Conservation (phyloP, 1,139 yeast genomes). For the Saccharomyces hybrid region DNA sequence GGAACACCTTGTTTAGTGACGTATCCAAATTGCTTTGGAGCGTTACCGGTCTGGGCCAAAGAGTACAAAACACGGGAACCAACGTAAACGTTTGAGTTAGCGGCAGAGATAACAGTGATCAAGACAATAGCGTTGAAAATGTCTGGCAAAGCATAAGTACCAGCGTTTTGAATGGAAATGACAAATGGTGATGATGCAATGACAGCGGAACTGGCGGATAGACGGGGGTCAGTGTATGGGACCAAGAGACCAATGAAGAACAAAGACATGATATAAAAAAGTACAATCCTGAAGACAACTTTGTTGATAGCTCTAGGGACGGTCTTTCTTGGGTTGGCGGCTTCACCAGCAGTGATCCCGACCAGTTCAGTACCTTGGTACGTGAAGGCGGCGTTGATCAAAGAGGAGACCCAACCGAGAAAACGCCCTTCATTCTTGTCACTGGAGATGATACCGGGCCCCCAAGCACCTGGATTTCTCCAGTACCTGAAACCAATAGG, state of each 20-base stretch:
- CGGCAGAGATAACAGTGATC: slow-evolving; percentile 66
- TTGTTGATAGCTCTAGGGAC: slow-evolving; percentile 74
- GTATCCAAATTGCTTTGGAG: slow-evolving; percentile 50
- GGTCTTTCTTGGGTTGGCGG: slow-evolving; percentile 65
- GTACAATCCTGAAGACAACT: slow-evolving; percentile 67
- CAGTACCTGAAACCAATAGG: slow-evolving; percentile 73
- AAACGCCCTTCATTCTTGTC: slow-evolving; percentile 46
- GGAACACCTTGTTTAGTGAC: slow-evolving; percentile 65
- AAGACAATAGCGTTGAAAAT: slow-evolving; percentile 72
- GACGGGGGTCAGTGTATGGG: slow-evolving; percentile 52
- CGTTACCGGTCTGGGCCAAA: slow-evolving; percentile 56
- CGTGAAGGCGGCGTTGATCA: slow-evolving; percentile 69
- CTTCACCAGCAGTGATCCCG: slow-evolving; percentile 72
- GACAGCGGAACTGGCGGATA: slow-evolving; percentile 27
- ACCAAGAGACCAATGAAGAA: slow-evolving; percentile 70
- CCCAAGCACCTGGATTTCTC: slow-evolving; percentile 55
- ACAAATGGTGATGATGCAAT: slow-evolving; percentile 75
- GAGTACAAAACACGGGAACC: slow-evolving; percentile 71
- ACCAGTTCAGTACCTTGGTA: slow-evolving; percentile 71
- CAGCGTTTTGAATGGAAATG: slow-evolving; percentile 57
- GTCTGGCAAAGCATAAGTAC: slow-evolving; percentile 61
- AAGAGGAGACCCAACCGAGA: slow-evolving; percentile 52
- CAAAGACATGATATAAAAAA: slow-evolving; percentile 62
- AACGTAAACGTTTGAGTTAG: slow-evolving; percentile 70
- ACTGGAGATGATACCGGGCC: slow-evolving; percentile 42